Percentiles rank a stretch among this genome's conserved stretches.
Evolutionary conservation across 148 eudicot genomes (phyloP).

Genomic region (Fagopyrum tataricum): DNA sequence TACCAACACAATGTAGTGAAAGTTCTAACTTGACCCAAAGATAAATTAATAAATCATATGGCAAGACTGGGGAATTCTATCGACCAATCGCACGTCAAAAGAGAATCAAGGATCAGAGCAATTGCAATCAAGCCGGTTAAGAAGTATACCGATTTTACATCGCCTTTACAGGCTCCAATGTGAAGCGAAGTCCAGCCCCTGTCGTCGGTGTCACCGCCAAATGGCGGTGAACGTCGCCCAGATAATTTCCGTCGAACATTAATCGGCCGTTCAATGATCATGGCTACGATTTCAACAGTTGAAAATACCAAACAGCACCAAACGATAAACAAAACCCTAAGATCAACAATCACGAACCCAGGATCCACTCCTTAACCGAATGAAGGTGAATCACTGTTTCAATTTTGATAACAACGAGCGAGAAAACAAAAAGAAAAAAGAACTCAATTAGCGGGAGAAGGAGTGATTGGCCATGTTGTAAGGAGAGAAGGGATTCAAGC

Average conservation of each 20-base stretch:
- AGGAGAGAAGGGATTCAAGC: conserved; percentile 78
- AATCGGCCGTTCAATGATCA: conserved; percentile 27
- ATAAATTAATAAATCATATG: neutral
- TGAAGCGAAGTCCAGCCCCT: conserved; percentile 85
- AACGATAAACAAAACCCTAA: neutral
- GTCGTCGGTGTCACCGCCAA: conserved; percentile 48
- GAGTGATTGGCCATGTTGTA: conserved; percentile 61
- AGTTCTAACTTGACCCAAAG: neutral
- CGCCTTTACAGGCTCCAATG: conserved; percentile 60
- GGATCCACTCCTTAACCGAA: conserved; percentile 9
- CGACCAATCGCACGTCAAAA: neutral
- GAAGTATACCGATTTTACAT: conserved; percentile 43
- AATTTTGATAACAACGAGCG: conserved; percentile 15
- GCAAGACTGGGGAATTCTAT: neutral
- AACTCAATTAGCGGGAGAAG: conserved; percentile 46
- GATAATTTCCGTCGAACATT: conserved; percentile 27
- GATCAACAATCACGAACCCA: neutral
- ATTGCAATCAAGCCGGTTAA: neutral
- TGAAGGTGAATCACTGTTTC: conserved; percentile 13
- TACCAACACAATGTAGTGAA: neutral
- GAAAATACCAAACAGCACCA: conserved; percentile 16
- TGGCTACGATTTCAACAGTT: conserved; percentile 18
- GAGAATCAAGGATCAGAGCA: neutral
- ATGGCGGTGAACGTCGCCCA: conserved; percentile 30
- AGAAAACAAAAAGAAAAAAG: neutral